These are phyloP conservation scores for Vitis rupestris DNA, from an alignment of 164 flowering plant genomes.

Conservation along the genomic window DNA sequence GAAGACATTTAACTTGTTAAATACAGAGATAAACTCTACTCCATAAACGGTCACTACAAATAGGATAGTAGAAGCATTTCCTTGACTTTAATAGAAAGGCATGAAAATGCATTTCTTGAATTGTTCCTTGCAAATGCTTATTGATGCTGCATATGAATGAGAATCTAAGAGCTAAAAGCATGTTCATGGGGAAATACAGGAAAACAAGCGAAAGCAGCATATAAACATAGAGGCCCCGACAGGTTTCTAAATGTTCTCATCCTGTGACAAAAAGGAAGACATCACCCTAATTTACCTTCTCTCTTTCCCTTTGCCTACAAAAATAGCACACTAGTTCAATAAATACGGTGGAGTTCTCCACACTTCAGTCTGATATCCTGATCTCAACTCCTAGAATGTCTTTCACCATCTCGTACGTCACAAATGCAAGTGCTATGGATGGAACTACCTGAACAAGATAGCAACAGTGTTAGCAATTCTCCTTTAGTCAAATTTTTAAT, in stretches of 20 bases:
- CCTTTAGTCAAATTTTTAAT: too few species aligned
- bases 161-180: slow-evolving; percentile 14
- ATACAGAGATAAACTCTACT: background rate
- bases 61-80: background rate
- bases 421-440: slow-evolving; percentile 52
- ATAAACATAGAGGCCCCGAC: slow-evolving; percentile 11
- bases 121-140: slow-evolving; percentile 13
- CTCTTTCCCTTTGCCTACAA: slow-evolving; percentile 34
- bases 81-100: slow-evolving; percentile 6
- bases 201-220: slow-evolving; percentile 4
- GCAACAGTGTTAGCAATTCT: background rate
- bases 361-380: slow-evolving; percentile 41
- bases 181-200: slow-evolving; percentile 10
- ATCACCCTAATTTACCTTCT: slow-evolving; percentile 20
- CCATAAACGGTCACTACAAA: background rate
- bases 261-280: slow-evolving; percentile 9
- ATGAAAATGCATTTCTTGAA: slow-evolving; percentile 11
- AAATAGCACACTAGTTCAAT: slow-evolving; percentile 24
- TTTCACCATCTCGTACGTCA: slow-evolving; percentile 51
- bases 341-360: background rate
- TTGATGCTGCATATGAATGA: slow-evolving; percentile 21
- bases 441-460: slow-evolving; percentile 45
- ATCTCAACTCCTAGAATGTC: slow-evolving; percentile 52
- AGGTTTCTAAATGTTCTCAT: slow-evolving; percentile 7
- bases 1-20: too few species aligned